These are phyloP conservation scores for Orbilia oligospora DNA, from an alignment of 2,329 filamentous ascomycete species.

Conservation along the genomic window DNA sequence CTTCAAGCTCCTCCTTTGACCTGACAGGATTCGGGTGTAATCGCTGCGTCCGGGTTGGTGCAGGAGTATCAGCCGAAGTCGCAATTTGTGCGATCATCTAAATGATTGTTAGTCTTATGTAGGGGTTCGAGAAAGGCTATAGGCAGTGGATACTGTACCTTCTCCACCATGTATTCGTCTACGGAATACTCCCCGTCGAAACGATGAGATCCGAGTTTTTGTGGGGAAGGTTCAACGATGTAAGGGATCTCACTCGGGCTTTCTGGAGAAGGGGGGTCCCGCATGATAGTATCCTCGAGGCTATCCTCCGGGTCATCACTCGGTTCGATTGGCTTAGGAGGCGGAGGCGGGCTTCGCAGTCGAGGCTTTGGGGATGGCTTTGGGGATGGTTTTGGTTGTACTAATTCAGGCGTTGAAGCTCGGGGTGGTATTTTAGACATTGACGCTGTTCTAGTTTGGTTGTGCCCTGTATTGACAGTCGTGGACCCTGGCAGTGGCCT, in stretches of 20 bases:
- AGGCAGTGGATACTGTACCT: slow-evolving; percentile 51
- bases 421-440: background rate
- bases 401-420: slow-evolving; percentile 7
- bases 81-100: slow-evolving; percentile 56
- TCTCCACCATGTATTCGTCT: slow-evolving; percentile 60
- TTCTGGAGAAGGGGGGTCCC: slow-evolving; percentile 12
- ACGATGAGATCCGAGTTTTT: slow-evolving; percentile 3
- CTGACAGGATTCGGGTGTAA: slow-evolving; percentile 37
- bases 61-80: slow-evolving; percentile 59
- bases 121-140: background rate
- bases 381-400: slow-evolving; percentile 32
- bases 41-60: slow-evolving; percentile 34
- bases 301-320: slow-evolving; percentile 42
- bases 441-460: background rate
- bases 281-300: slow-evolving; percentile 11
- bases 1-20: slow-evolving; percentile 61
- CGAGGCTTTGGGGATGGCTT: slow-evolving; percentile 49
- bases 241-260: slow-evolving; percentile 8
- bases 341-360: slow-evolving; percentile 47
- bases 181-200: slow-evolving; percentile 52
- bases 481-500: background rate
- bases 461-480: background rate
- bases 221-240: slow-evolving; percentile 3
- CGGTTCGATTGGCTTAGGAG: slow-evolving; percentile 33
- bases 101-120: slow-evolving; percentile 8